These are phyloP conservation scores for Colletotrichum salicis DNA, from an alignment of 2,329 filamentous ascomycete genomes.

Conservation along the genomic window DNA sequence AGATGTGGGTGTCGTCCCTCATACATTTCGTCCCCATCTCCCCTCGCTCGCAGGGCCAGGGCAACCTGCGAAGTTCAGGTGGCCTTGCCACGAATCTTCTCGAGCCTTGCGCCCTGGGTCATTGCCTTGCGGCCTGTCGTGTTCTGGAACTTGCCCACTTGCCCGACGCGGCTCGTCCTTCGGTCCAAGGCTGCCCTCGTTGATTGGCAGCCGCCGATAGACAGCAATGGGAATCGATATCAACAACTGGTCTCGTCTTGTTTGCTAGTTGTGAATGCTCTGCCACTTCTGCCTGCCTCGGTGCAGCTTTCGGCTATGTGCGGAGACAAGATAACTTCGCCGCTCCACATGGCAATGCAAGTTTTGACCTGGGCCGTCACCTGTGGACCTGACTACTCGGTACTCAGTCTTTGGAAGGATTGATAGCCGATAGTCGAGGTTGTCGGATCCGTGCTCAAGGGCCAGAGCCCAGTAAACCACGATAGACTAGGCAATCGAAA, in stretches of 20 bases:
- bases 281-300: background rate
- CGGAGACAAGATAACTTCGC: background rate
- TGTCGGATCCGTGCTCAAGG: background rate
- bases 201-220: background rate
- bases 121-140: background rate
- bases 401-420: background rate
- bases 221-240: background rate
- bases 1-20: constrained; percentile 1
- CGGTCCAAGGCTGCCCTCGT: background rate
- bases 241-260: background rate
- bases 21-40: background rate
- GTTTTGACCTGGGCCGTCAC: too few species aligned
- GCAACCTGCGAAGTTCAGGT: constrained; percentile 32
- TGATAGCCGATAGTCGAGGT: background rate
- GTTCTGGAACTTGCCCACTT: background rate
- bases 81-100: constrained; percentile 18
- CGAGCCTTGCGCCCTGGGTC: background rate
- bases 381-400: background rate
- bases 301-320: background rate
- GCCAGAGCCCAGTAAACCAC: background rate
- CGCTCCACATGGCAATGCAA: background rate
- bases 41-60: constrained; percentile 21
- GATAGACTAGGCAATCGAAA: constrained; percentile 5
- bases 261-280: background rate
- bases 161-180: background rate